These are phyloP conservation scores for Aspergillus pseudoglaucus DNA, from an alignment of 2,329 filamentous ascomycete species.

Conservation along the genomic window DNA sequence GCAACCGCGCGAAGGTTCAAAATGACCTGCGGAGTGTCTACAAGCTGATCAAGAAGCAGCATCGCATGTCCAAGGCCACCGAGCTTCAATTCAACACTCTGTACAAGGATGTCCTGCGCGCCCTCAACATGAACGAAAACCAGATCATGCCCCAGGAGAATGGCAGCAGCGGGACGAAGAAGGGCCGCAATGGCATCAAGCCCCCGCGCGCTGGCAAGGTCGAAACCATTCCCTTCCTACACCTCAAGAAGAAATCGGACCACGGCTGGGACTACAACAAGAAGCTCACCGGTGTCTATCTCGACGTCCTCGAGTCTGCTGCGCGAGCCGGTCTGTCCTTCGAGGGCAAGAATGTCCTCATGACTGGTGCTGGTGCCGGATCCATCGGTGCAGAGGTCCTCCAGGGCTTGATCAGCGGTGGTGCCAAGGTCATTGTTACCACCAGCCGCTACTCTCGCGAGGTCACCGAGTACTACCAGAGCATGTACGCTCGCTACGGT, in stretches of 20 bases:
- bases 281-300: slow-evolving; percentile 87
- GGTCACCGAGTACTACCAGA: slow-evolving; percentile 98
- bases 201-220: slow-evolving; percentile 73
- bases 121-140: slow-evolving; percentile 93
- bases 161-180: slow-evolving; percentile 47
- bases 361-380: slow-evolving; percentile 96
- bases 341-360: slow-evolving; percentile 89
- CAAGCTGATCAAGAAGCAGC: slow-evolving; percentile 96
- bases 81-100: slow-evolving; percentile 94
- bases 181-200: slow-evolving; percentile 44
- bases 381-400: slow-evolving; percentile 97
- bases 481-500: slow-evolving; percentile 93
- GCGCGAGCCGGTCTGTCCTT: slow-evolving; percentile 84
- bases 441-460: slow-evolving; percentile 94
- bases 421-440: slow-evolving; percentile 93
- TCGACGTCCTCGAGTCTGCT: slow-evolving; percentile 84
- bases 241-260: slow-evolving; percentile 93
- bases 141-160: slow-evolving; percentile 91
- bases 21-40: slow-evolving; percentile 92
- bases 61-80: slow-evolving; percentile 93
- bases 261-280: slow-evolving; percentile 99
- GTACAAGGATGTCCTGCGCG: slow-evolving; percentile 89
- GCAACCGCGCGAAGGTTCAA: slow-evolving; percentile 96
- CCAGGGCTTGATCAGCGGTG: slow-evolving; percentile 91
- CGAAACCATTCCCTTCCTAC: slow-evolving; percentile 95